These are phyloP conservation scores for Trichosporon coremiiforme DNA, from an alignment of 1,284 basidiomycete genomes.

Conservation along the genomic window DNA sequence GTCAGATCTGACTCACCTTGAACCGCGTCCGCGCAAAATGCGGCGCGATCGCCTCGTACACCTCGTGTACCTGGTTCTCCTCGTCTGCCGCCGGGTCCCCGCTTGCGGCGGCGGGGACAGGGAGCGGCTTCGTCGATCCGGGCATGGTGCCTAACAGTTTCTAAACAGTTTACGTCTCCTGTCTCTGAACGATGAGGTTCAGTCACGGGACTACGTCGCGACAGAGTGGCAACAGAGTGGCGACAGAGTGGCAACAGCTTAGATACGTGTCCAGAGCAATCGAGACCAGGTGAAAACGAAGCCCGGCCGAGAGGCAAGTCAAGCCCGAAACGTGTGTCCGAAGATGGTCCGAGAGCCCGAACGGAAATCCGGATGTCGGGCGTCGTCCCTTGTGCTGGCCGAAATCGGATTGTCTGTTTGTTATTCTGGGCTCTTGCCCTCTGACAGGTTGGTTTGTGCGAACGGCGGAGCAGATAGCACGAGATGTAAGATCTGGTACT, in stretches of 20 bases:
- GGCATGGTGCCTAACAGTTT: background rate
- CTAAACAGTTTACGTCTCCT: background rate
- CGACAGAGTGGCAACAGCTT: background rate
- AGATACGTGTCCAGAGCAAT: no score
- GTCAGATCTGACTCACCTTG: constrained; percentile 71
- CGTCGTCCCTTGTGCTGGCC: background rate
- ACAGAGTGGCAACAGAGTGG: background rate
- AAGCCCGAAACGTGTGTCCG: background rate
- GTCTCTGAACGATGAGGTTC: background rate
- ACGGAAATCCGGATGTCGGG: background rate
- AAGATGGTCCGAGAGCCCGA: background rate
- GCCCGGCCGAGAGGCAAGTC: background rate
- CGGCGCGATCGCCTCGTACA: constrained; percentile 87
- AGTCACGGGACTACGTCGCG: background rate
- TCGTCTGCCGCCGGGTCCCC: constrained; percentile 39
- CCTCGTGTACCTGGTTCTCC: constrained; percentile 65
- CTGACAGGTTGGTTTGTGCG: background rate
- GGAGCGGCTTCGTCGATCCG: constrained; percentile 36
- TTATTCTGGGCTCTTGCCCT: constrained; percentile 3
- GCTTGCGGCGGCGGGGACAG: constrained; percentile 31
- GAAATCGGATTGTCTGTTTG: background rate
- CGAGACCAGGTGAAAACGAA: no score
- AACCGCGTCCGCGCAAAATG: constrained; percentile 94
- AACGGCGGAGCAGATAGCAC: background rate
- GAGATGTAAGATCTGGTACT: constrained; percentile 1